phyloP scores from a whole-genome alignment of 257 asterid genomes.

The Handroanthus guayacan region DNA sequence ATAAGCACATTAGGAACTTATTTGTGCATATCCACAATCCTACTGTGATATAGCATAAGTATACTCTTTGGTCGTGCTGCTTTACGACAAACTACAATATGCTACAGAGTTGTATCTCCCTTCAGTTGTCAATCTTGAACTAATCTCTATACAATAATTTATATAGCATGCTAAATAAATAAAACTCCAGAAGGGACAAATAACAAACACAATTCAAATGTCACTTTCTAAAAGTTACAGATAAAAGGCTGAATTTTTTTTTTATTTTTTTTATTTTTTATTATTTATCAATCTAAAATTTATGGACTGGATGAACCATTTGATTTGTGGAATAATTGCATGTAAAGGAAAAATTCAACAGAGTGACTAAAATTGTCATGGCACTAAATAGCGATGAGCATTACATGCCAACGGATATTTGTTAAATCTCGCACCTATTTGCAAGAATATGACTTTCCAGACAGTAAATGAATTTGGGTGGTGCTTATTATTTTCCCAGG shows the following conservation, averaged over 20 bases:
- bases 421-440: background rate
- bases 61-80: slow-evolving; percentile 3
- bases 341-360: no score
- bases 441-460: slow-evolving; percentile 15
- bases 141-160: background rate
- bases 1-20: slow-evolving; percentile 11
- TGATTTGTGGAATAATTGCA: no score
- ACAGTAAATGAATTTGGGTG: slow-evolving; percentile 1
- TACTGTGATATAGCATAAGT: background rate
- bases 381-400: no score
- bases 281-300: no score
- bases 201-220: no score
- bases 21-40: background rate
- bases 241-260: no score
- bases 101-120: slow-evolving; percentile 9
- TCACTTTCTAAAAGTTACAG: no score
- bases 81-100: background rate
- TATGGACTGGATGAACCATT: no score
- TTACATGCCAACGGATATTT: background rate
- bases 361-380: no score
- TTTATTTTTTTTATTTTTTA: no score
- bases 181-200: background rate
- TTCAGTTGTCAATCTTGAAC: background rate
- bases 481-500: background rate
- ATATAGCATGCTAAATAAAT: slow-evolving; percentile 7